A percentile compares a stretch with the other conserved stretches of the same genome.
These are phyloP conservation scores for Rhodosporidiobolus odoratus DNA, from an alignment of 768 basidiomycete genomes.

Conservation along the genomic window DNA sequence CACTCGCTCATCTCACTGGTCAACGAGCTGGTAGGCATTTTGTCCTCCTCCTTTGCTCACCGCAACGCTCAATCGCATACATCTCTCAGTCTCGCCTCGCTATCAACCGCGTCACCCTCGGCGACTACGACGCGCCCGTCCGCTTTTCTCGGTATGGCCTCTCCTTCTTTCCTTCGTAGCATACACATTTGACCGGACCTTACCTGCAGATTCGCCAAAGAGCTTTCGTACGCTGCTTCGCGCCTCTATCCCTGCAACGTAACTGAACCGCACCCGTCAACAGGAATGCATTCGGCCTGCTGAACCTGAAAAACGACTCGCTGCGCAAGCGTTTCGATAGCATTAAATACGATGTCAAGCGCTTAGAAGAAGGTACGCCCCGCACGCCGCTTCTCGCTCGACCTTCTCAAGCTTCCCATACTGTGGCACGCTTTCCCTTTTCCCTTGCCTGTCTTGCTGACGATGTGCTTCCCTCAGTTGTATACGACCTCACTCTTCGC, in stretches of 20 bases:
- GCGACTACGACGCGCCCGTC: slow-evolving; percentile 47
- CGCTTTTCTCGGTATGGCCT: slow-evolving; percentile 43
- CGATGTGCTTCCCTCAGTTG: background rate
- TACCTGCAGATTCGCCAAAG: slow-evolving; percentile 46
- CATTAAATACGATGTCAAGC: slow-evolving; percentile 51
- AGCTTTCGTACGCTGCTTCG: slow-evolving; percentile 48
- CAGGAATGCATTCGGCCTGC: slow-evolving; percentile 35
- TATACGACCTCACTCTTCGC: slow-evolving; percentile 48
- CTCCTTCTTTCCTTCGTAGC: no score
- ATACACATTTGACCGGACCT: background rate
- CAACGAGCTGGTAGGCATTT: slow-evolving; percentile 46
- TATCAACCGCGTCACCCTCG: slow-evolving; percentile 46
- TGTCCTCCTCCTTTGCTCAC: no score
- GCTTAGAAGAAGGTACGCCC: slow-evolving; percentile 46
- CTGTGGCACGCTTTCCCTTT: no score
- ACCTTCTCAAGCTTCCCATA: background rate
- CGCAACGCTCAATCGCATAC: background rate
- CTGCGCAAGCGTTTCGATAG: slow-evolving; percentile 49
- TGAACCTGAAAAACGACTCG: slow-evolving; percentile 51
- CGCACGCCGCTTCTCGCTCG: background rate
- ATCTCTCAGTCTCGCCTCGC: slow-evolving; percentile 39
- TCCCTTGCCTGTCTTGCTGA: background rate
- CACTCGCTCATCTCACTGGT: slow-evolving; percentile 49
- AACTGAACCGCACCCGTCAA: background rate
- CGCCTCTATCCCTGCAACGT: slow-evolving; percentile 34